Percentiles rank a stretch among this genome's conserved stretches.
Conservation (phyloP, 805 yeast genomes). For the Metschnikowia baotianmanensis region DNA sequence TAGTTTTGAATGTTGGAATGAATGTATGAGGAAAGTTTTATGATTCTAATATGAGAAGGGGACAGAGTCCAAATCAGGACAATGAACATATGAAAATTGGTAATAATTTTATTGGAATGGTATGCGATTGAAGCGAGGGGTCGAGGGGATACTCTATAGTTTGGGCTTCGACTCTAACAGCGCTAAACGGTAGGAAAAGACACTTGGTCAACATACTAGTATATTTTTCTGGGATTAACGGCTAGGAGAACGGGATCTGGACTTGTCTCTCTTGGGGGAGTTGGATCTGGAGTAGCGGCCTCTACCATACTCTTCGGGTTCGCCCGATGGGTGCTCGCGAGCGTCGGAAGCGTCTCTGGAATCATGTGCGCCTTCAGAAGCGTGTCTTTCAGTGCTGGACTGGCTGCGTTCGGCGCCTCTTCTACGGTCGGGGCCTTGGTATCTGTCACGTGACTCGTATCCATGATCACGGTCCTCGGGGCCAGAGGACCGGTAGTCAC, state of each 20-base stretch:
- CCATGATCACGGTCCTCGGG: conserved; percentile 21
- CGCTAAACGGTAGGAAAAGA: no score
- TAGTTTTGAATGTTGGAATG: not conserved
- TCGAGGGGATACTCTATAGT: no score
- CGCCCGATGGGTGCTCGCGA: conserved; percentile 6
- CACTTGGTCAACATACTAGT: no score
- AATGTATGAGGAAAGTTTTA: no score
- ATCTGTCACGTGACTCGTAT: conserved; percentile 21
- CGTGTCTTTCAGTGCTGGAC: conserved; percentile 11
- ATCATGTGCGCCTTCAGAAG: conserved; percentile 16
- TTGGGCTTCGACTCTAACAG: no score
- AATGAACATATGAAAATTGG: no score
- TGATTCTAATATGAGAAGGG: no score
- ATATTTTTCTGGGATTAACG: conserved; percentile 17
- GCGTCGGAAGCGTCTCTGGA: conserved; percentile 15
- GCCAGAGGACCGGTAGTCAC: conserved; percentile 20
- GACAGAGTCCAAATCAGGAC: no score
- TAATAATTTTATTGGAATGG: no score
- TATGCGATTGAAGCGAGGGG: no score
- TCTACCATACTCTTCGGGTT: conserved; percentile 18
- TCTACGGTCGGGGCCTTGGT: conserved; percentile 16
- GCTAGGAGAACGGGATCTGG: conserved; percentile 37
- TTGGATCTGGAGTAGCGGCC: conserved; percentile 34
- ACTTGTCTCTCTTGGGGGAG: conserved; percentile 33
- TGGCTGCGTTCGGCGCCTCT: conserved; percentile 13